Evolutionary conservation across 2,329 filamentous ascomycete species (phyloP).

Genomic region (Sphaerulina musiva): DNA sequence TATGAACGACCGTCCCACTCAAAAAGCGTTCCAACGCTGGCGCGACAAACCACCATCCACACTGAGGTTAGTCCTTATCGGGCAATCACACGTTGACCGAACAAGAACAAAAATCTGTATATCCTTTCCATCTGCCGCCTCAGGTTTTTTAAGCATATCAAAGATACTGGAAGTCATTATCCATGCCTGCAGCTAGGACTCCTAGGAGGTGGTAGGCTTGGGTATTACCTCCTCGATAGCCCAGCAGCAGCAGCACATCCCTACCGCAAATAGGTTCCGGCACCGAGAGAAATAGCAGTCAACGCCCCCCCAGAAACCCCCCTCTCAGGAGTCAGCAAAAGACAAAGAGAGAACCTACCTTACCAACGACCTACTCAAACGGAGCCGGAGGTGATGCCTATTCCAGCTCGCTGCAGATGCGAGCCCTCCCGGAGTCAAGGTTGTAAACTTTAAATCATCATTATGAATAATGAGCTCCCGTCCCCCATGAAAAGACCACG

Average conservation of each 20-base stretch:
- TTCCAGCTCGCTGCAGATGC: background rate
- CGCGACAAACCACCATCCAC: no score
- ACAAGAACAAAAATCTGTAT: background rate
- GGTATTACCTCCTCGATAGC: no score
- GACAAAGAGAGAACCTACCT: no score
- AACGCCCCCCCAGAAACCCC: no score
- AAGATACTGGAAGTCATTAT: background rate
- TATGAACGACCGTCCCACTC: no score
- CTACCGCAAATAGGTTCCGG: background rate
- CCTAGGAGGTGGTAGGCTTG: no score
- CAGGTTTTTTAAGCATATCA: background rate
- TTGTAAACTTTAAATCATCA: background rate
- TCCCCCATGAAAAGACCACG: no score
- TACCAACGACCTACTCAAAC: no score
- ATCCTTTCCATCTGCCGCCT: background rate
- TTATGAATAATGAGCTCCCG: background rate
- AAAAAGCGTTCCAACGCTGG: no score
- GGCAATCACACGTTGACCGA: background rate
- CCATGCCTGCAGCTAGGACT: background rate
- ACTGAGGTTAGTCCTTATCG: background rate
- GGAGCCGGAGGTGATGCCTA: background rate
- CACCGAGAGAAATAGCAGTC: background rate
- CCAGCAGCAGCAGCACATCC: background rate
- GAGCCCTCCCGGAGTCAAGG: background rate
- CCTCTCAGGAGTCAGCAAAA: no score